Conservation (phyloP, 2,329 filamentous ascomycete genomes). For the Fusarium abutilonis region DNA sequence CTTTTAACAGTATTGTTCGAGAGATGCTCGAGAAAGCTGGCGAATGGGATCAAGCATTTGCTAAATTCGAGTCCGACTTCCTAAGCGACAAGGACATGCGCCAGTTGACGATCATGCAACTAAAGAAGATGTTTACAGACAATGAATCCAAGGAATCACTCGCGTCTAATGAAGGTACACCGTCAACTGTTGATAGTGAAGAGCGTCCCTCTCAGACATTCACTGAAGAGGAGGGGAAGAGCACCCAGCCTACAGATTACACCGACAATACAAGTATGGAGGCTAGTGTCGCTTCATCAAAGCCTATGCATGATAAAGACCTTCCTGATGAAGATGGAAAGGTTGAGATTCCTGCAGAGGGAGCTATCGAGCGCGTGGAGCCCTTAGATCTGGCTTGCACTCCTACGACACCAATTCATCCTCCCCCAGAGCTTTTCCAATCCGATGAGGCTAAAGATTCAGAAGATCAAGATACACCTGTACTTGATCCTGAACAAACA, state of each 20-base stretch:
- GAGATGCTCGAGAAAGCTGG: conserved; percentile 92
- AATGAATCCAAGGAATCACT: conserved; percentile 83
- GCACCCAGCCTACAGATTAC: conserved; percentile 55
- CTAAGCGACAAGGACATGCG: conserved; percentile 97
- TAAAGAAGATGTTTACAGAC: conserved; percentile 95
- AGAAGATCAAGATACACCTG: conserved; percentile 18
- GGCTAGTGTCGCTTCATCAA: conserved; percentile 45
- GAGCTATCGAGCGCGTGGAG: conserved; percentile 58
- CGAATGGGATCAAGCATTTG: conserved; percentile 91
- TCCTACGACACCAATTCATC: conserved; percentile 42
- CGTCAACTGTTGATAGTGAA: conserved; percentile 63
- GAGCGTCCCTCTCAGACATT: conserved; percentile 59
- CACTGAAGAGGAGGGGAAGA: conserved; percentile 60
- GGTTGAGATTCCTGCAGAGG: conserved; percentile 46
- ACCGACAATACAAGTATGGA: conserved; percentile 49
- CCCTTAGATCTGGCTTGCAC: conserved; percentile 61
- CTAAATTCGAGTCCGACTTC: conserved; percentile 91
- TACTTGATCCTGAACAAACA: conserved; percentile 37
- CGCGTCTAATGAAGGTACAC: conserved; percentile 72
- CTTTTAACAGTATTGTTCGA: conserved; percentile 86
- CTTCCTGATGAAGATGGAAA: conserved; percentile 47
- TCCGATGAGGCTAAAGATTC: conserved; percentile 13
- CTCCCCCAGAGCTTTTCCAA: conserved; percentile 18
- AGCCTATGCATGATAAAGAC: conserved; percentile 39
- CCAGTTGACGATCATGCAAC: conserved; percentile 87